These are phyloP conservation scores for Trebouxia sp. DNA, from an alignment of 139 green algal genomes.

Conservation along the genomic window DNA sequence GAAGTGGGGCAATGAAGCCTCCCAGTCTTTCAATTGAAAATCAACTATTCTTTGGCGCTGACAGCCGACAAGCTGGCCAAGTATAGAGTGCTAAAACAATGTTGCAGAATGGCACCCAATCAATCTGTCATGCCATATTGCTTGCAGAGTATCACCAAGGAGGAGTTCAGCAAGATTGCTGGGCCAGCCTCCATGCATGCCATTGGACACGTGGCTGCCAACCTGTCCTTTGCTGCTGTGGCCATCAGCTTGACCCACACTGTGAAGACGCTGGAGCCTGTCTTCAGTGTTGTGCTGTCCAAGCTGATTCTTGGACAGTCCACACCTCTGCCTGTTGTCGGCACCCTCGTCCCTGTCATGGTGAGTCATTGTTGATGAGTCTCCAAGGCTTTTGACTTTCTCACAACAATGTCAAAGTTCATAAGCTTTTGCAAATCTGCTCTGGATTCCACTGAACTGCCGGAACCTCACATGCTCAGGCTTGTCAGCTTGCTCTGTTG, in stretches of 20 bases:
- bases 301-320: conserved; percentile 79
- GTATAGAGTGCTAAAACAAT: background rate
- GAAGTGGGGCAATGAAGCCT: too few relatives aligned
- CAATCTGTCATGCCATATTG: background rate
- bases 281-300: conserved; percentile 91
- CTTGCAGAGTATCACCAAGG: conserved; percentile 74
- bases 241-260: conserved; percentile 99
- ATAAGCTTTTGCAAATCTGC: too few relatives aligned
- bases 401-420: too few relatives aligned
- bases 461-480: too few relatives aligned
- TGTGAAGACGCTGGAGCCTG: conserved; percentile 97
- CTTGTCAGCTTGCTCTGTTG: too few relatives aligned
- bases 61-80: background rate
- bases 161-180: conserved; percentile 86
- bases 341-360: conserved; percentile 95
- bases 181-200: conserved; percentile 94
- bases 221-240: conserved; percentile 97
- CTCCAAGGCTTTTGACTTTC: background rate
- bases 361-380: conserved; percentile 34
- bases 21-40: too few relatives aligned
- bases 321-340: conserved; percentile 86
- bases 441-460: too few relatives aligned
- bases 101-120: background rate
- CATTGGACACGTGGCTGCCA: conserved; percentile 95
- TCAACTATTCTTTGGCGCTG: too few relatives aligned